A percentile compares a stretch with the other conserved stretches of the same genome.
phyloP scores from a whole-genome alignment of 225 moss, liverwort and hornwort genomes.

The Marchantia paleacea region DNA sequence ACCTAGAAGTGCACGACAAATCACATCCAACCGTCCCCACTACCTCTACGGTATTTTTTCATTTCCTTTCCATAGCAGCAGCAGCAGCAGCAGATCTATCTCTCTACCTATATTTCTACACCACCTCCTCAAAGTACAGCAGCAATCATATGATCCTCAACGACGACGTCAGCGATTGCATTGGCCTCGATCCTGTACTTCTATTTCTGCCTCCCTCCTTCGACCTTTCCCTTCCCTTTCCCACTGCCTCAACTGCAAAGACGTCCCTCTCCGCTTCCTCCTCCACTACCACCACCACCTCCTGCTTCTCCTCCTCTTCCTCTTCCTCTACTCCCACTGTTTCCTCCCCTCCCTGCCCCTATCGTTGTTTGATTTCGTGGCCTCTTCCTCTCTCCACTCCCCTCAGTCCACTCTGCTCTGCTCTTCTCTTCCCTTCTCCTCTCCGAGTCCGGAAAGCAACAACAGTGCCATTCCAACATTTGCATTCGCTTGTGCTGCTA shows the following conservation, averaged over 20 bases:
- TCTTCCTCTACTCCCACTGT: neutral
- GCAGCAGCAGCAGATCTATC: slow-evolving; percentile 7
- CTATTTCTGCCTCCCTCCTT: neutral
- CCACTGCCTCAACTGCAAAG: neutral
- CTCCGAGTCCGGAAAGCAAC: neutral
- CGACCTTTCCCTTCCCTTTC: neutral
- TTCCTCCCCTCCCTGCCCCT: neutral
- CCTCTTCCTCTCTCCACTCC: neutral
- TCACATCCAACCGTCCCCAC: slow-evolving; percentile 15
- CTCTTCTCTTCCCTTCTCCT: neutral
- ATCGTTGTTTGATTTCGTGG: neutral
- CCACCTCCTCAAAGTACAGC: neutral
- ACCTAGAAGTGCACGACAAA: slow-evolving; percentile 1
- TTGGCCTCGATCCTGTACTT: neutral
- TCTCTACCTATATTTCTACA: neutral
- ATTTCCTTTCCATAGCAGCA: slow-evolving; percentile 1
- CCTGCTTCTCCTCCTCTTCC: neutral
- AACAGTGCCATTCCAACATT: neutral
- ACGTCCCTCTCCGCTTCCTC: neutral
- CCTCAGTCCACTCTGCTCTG: no score
- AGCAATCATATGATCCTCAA: neutral
- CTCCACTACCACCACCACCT: neutral
- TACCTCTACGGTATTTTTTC: neutral
- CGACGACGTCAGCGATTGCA: neutral
- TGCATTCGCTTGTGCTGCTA: neutral